Evolutionary conservation across 2,329 filamentous ascomycete species (phyloP).

Genomic region (Zymoseptoria tritici): DNA sequence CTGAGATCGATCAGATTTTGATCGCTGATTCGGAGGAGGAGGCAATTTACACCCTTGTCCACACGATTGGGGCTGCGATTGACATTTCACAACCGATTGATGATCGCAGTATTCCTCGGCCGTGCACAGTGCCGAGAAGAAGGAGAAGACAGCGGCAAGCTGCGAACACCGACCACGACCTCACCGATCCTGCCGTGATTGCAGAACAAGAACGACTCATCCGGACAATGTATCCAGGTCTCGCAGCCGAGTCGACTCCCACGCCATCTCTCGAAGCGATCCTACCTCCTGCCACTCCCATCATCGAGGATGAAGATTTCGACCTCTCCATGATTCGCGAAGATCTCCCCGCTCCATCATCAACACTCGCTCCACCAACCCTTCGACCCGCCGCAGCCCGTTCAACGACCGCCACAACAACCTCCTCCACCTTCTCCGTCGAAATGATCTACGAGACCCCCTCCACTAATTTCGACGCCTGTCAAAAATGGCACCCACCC

Average conservation of each 20-base stretch:
- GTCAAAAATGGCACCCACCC: conserved; percentile 30
- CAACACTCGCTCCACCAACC: not conserved
- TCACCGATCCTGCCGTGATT: conserved; percentile 33
- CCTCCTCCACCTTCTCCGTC: conserved; percentile 16
- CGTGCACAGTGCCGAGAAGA: conserved; percentile 41
- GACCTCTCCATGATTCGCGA: conserved; percentile 30
- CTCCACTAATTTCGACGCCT: conserved; percentile 24
- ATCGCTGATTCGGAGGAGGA: conserved; percentile 59
- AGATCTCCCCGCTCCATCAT: conserved; percentile 16
- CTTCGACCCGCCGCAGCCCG: conserved; percentile 18
- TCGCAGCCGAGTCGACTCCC: conserved; percentile 24
- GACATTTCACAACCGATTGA: conserved; percentile 64
- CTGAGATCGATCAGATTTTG: conserved; percentile 67
- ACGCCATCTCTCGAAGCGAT: not conserved
- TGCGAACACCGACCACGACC: conserved; percentile 26
- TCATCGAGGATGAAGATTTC: conserved; percentile 30
- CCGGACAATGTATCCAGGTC: conserved; percentile 39
- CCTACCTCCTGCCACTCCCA: conserved; percentile 10
- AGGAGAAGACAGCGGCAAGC: conserved; percentile 28
- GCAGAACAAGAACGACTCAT: conserved; percentile 44
- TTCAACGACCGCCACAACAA: conserved; percentile 21
- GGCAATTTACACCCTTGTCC: conserved; percentile 61
- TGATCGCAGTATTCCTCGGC: conserved; percentile 48
- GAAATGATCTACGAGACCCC: conserved; percentile 30
- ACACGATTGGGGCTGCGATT: conserved; percentile 63